A percentile compares a stretch with the other conserved stretches of the same genome.
Conservation (phyloP, 2,329 filamentous ascomycete species). For the Volutella citrinella region DNA sequence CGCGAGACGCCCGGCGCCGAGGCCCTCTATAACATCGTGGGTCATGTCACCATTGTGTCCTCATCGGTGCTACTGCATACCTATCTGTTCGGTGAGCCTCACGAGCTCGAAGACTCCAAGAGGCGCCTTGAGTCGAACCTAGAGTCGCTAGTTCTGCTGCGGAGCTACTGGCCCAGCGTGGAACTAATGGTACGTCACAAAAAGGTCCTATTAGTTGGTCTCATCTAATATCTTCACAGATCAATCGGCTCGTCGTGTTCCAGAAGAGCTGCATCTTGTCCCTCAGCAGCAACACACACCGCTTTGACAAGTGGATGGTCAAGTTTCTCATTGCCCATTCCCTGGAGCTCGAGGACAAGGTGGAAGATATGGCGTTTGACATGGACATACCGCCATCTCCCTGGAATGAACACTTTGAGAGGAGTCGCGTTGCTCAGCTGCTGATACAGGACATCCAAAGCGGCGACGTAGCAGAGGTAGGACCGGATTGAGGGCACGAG, state of each 20-base stretch:
- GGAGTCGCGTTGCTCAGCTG: conserved; percentile 16
- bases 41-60: conserved; percentile 33
- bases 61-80: conserved; percentile 34
- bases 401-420: conserved; percentile 11
- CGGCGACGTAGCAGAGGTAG: no score
- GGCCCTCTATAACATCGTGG: conserved; percentile 32
- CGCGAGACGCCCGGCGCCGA: conserved; percentile 21
- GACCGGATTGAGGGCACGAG: no score
- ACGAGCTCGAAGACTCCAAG: conserved; percentile 25
- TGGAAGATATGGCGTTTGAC: conserved; percentile 22
- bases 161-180: conserved; percentile 32
- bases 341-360: conserved; percentile 27
- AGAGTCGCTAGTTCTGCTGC: conserved; percentile 27
- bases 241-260: conserved; percentile 31
- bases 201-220: background rate
- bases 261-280: conserved; percentile 30
- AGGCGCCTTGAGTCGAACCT: conserved; percentile 29
- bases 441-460: conserved; percentile 22
- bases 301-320: conserved; percentile 47
- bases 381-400: background rate
- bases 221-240: conserved; percentile 16
- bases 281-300: conserved; percentile 24
- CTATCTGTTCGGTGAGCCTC: conserved; percentile 28
- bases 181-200: conserved; percentile 27
- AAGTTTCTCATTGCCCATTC: conserved; percentile 39